phyloP scores from a whole-genome alignment of 1,284 basidiomycete species.

The Ganoderma resinaceum region DNA sequence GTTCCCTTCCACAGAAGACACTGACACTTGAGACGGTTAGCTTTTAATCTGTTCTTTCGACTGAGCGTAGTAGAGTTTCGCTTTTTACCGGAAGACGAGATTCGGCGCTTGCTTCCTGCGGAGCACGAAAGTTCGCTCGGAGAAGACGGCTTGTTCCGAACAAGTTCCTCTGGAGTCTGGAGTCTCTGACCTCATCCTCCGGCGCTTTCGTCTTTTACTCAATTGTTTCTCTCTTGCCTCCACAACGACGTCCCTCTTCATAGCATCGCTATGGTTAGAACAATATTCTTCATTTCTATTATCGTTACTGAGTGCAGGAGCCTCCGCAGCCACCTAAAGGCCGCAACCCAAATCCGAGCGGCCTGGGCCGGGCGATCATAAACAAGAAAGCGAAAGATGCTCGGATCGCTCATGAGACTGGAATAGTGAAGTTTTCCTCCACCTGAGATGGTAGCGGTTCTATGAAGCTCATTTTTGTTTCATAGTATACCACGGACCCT shows the following conservation, averaged over 20 bases:
- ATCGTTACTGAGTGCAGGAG: background rate
- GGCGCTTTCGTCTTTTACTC: constrained; percentile 1
- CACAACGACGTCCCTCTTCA: background rate
- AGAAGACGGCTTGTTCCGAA: too few species aligned
- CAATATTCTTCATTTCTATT: background rate
- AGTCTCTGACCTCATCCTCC: constrained; percentile 23
- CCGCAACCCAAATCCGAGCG: constrained; percentile 71
- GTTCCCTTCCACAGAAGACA: too few species aligned
- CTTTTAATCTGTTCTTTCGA: too few species aligned
- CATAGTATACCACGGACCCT: constrained; percentile 82
- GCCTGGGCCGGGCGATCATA: constrained; percentile 91
- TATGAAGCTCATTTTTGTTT: background rate
- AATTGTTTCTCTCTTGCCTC: background rate
- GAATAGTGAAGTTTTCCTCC: constrained; percentile 60
- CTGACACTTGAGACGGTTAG: too few species aligned
- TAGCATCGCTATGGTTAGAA: background rate
- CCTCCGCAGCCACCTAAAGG: constrained; percentile 48
- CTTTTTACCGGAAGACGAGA: too few species aligned
- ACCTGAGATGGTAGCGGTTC: background rate
- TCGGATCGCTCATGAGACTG: constrained; percentile 71
- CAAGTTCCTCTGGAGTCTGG: too few species aligned
- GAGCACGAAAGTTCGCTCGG: too few species aligned
- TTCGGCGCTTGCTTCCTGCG: too few species aligned
- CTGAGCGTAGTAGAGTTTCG: too few species aligned
- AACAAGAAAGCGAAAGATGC: constrained; percentile 89